These are phyloP conservation scores for Hysterangium stoloniferum DNA, from an alignment of 768 basidiomycete genomes.

Conservation along the genomic window DNA sequence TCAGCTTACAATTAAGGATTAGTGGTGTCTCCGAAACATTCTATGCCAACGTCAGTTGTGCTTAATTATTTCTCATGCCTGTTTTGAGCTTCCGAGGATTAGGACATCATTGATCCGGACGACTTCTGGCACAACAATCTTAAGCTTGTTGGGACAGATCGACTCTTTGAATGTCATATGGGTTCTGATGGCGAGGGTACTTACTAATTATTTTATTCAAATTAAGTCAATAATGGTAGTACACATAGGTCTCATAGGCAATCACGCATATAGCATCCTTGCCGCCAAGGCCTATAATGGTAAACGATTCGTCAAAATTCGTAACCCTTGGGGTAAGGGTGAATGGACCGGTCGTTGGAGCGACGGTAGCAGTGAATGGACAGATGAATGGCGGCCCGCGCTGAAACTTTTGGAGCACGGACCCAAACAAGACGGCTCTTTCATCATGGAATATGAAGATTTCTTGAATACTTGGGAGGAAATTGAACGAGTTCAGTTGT, in stretches of 20 bases:
- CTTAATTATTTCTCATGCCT: not conserved
- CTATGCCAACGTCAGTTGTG: constrained; percentile 1
- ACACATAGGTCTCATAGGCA: no score
- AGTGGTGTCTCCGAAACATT: constrained; percentile 8
- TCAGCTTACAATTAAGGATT: not conserved
- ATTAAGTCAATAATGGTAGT: no score
- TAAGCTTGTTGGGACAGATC: constrained; percentile 40
- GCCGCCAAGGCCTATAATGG: constrained; percentile 35
- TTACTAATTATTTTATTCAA: no score
- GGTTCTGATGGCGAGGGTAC: no score
- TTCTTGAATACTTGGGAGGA: constrained; percentile 35
- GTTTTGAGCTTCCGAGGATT: not conserved
- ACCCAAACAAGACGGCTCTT: constrained; percentile 45
- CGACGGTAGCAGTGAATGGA: constrained; percentile 53
- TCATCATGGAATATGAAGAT: constrained; percentile 46
- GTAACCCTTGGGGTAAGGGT: constrained; percentile 44
- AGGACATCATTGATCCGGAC: constrained; percentile 44
- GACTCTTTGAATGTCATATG: constrained; percentile 47
- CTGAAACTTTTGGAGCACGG: constrained; percentile 35
- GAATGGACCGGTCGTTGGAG: constrained; percentile 46
- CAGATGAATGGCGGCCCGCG: constrained; percentile 37
- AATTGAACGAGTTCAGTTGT: constrained; percentile 37
- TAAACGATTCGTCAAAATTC: constrained; percentile 39
- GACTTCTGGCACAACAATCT: constrained; percentile 49
- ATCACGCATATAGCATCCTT: constrained; percentile 43